Base-by-base conservation (phyloP, 768 basidiomycete genomes). In the Termitomyces sp. region DNA sequence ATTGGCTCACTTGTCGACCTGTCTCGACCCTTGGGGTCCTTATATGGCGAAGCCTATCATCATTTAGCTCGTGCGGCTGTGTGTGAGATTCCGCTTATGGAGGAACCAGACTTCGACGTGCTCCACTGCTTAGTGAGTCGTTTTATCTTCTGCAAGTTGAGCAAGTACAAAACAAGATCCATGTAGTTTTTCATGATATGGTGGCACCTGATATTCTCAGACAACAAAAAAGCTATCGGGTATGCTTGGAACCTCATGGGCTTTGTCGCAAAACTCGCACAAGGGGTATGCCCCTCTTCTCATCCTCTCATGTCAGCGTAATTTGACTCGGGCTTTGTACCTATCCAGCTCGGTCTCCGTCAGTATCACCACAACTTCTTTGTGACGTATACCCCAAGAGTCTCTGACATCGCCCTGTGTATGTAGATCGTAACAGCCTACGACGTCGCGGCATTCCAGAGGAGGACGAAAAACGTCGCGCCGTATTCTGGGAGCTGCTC, bases 161-260 rank as follows among this genome's bases (percentile, higher is more conserved):
- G 12, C 18, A 31, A 39, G 26, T 26, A 20, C 16, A 41, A n/a
- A n/a, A 41, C 62, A 46, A 29, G 34, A 65, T 50, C 57, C 13
- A 52, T 29, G 46, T 31, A 80, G 74, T 81, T 81, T 65, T 86
- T 85, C 66, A 88, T 87, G 86, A 79, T 85, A 37, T 87, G 86
- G 82, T 88, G 86, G 65, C 81, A 88, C 55, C 75, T 87, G 20
- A 83, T 87, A 60, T 88, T 87, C 61, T 88, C 86, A 15, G 85
- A 87, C 66, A 84, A 88, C 67, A 86, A 82, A 60, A 85, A 86
- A 60, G 86, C 85, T 0, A 78, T 86, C 13, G 84, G 86, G 16
- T 86, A 88, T 58, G 86, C 87, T 18, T 90, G 87, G 87, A 86
- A 86, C 57, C 72, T 88, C 44, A 84, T 89, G 82, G 87, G 88